Conservation (phyloP, 805 yeast genomes). For the Kluyveromyces aestuarii region DNA sequence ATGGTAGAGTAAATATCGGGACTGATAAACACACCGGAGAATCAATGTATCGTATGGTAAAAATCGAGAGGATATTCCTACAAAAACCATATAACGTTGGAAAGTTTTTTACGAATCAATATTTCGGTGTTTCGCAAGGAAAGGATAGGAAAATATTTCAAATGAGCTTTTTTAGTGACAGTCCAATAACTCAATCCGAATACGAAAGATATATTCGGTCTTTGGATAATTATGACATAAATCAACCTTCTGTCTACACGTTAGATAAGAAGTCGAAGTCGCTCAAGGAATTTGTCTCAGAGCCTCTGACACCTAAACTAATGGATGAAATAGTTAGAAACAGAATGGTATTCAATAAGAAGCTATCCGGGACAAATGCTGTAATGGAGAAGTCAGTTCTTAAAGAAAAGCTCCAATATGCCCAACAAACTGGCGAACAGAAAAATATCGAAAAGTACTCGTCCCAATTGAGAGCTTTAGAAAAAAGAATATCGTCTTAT, state of each 20-base stretch:
- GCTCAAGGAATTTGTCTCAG: constrained; percentile 51
- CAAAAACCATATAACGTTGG: constrained; percentile 45
- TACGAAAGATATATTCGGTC: constrained; percentile 59
- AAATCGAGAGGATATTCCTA: constrained; percentile 54
- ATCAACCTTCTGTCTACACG: constrained; percentile 50
- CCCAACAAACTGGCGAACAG: constrained; percentile 47
- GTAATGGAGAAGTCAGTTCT: constrained; percentile 66
- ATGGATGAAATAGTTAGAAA: constrained; percentile 70
- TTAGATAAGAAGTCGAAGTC: constrained; percentile 57
- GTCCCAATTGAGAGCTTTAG: constrained; percentile 36
- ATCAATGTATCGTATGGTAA: constrained; percentile 75
- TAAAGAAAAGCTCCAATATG: constrained; percentile 67
- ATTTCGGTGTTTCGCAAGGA: constrained; percentile 75
- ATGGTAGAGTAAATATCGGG: constrained; percentile 79
- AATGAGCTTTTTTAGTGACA: constrained; percentile 73
- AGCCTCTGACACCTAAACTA: constrained; percentile 60
- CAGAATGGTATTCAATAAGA: constrained; percentile 54
- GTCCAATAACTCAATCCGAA: constrained; percentile 60
- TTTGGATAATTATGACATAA: constrained; percentile 43
- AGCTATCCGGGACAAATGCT: constrained; percentile 57
- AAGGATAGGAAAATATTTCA: constrained; percentile 65
- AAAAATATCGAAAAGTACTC: constrained; percentile 39
- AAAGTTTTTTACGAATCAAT: constrained; percentile 43
- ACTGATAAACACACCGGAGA: constrained; percentile 49
- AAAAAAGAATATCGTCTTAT: constrained; percentile 29